Percentiles rank a stretch among this genome's conserved stretches.
phyloP scores from a whole-genome alignment of 140 eudicot species.

The Stevia rebaudiana region DNA sequence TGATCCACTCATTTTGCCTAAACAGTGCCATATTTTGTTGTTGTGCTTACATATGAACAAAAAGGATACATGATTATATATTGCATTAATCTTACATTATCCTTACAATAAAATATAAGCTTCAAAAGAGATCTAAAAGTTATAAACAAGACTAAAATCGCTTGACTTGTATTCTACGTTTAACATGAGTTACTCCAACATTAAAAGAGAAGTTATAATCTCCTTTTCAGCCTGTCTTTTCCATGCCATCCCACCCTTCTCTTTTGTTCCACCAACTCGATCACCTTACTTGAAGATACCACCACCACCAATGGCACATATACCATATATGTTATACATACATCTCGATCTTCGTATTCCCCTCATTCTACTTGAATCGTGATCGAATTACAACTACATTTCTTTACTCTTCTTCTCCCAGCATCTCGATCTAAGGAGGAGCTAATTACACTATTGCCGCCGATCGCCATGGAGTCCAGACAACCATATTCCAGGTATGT shows the following conservation, averaged over 20 bases:
- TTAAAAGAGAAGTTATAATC: conserved; percentile 36
- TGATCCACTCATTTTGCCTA: neutral
- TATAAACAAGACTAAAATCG: conserved; percentile 17
- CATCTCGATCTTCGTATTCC: too few species aligned
- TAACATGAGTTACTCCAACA: conserved; percentile 25
- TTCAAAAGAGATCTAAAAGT: neutral
- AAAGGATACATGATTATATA: neutral
- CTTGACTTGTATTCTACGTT: conserved; percentile 41
- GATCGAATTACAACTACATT: neutral
- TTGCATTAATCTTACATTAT: neutral
- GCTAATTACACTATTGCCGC: too few species aligned
- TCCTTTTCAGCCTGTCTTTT: conserved; percentile 27
- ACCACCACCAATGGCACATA: conserved; percentile 17
- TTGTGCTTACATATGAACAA: neutral
- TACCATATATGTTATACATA: conserved; percentile 7
- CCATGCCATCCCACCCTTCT: neutral
- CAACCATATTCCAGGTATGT: conserved; percentile 35
- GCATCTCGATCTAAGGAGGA: too few species aligned
- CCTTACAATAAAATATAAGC: neutral
- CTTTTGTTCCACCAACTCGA: conserved; percentile 20
- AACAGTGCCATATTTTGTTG: neutral
- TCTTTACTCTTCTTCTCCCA: neutral
- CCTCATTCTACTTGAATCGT: neutral
- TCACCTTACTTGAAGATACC: conserved; percentile 25
- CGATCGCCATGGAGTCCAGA: too few species aligned